Evolutionary conservation across 768 basidiomycete species (phyloP), one percentile per base, ranked within the genome.

Genomic region (Tephrocybe sp.): DNA sequence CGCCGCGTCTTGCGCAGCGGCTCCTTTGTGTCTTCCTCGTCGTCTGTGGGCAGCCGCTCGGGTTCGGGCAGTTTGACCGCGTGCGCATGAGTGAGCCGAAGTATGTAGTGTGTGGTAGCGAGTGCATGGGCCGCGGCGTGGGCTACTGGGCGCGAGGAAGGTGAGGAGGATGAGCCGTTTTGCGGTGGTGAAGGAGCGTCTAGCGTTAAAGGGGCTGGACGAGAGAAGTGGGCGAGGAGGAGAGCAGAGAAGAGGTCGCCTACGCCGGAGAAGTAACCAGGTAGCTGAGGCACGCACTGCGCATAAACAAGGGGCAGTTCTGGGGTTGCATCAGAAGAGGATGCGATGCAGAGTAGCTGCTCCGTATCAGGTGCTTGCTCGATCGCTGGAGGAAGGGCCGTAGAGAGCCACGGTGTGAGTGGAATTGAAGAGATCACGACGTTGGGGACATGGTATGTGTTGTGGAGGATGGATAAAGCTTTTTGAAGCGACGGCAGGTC

Each of bases 171-270:
- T 17, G 26, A 21, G 42, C 30, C 23, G 25, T 15, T 14, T 15
- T 53, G 23, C 3, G 40, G 33, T 12, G 36, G 9, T 11, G 53
- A n/a, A 17, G 43, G 14, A 25, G 40, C 20, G n/a, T 23, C 20
- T 0, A 48, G 25, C 3, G 7, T 39, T 39, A 9, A 12, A 39
- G 38, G 17, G n/a, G 50, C 18, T 5, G 50, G 34, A 14, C 26
- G 48, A 21, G 46, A 21, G 17, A 62, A 98, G 61, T 94, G 88
- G 0, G 84, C 94, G 3, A 96, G 76, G 23, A 95, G 83, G 49
- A 98, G 82, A 1, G 96, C 90, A 5, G 93, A 93, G 73, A 98
- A 98, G 50, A 98, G 84, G 67, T 99, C 97, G 15, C 97, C 97
- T 10, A 97, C 95, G 21, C 97, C 97, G 17, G 92, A 89, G 67